Percentiles rank a stretch among this genome's conserved stretches.
Evolutionary conservation across 495 filamentous ascomycete species (phyloP).

Genomic region (Penicillium paradoxum): DNA sequence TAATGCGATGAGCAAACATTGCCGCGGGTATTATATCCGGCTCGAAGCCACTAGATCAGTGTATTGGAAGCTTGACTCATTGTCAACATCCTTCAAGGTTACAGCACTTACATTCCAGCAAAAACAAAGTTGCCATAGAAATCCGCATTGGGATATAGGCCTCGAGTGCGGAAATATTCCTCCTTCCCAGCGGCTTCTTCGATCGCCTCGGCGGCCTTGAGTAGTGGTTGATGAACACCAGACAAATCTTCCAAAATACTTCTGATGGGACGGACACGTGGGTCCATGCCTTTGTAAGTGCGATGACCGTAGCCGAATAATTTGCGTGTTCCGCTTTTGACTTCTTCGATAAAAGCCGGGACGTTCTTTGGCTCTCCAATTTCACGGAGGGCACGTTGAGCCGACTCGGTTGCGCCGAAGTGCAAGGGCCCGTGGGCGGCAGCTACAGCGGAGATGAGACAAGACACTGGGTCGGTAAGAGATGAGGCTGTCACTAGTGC

Average conservation of each 20-base stretch:
- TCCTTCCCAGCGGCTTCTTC: constrained; percentile 46
- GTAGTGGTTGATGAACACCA: constrained; percentile 35
- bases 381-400: constrained; percentile 43
- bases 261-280: constrained; percentile 44
- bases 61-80: neutral
- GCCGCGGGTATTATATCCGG: constrained; percentile 33
- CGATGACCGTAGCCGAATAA: constrained; percentile 60
- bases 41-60: constrained; percentile 26
- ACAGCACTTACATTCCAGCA: constrained; percentile 38
- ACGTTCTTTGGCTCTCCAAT: constrained; percentile 45
- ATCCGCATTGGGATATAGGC: constrained; percentile 53
- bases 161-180: constrained; percentile 45
- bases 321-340: constrained; percentile 48
- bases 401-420: constrained; percentile 54
- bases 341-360: constrained; percentile 42
- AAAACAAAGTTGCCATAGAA: constrained; percentile 56
- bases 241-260: constrained; percentile 40
- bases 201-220: constrained; percentile 48
- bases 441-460: constrained; percentile 42
- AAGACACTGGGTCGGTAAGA: constrained; percentile 34
- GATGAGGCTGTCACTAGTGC: constrained; percentile 32
- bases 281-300: constrained; percentile 51
- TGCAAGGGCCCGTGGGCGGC: constrained; percentile 54
- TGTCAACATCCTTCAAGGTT: neutral
- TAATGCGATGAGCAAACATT: constrained; percentile 32